Evolutionary conservation across 345 rosid genomes (phyloP), one percentile per base, ranked within the genome.

Genomic region (Schrenkiella parvula): DNA sequence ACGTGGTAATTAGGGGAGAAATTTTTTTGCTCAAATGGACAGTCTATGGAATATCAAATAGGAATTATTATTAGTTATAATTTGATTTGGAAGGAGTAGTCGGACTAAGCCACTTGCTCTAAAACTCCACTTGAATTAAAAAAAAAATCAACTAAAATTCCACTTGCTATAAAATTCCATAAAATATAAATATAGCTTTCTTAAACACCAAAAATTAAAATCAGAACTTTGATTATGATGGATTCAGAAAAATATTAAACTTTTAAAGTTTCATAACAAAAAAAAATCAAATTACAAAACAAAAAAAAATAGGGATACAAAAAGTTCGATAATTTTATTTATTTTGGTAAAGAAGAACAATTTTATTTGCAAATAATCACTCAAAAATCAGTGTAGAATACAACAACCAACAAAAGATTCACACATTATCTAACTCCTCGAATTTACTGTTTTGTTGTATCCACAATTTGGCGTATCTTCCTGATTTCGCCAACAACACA

Each of bases 401-500:
- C 0, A 43, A 31, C n/a, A n/a, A n/a, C n/a, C n/a, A n/a, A n/a
- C n/a, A n/a, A n/a, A n/a, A n/a, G n/a, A n/a, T n/a, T n/a, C n/a
- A n/a, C n/a, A n/a, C n/a, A n/a, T n/a, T n/a, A n/a, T n/a, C n/a
- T n/a, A n/a, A n/a, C n/a, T n/a, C n/a, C 46, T 81, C 82, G 56
- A 70, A 28, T 76, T 79, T 69, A 63, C 29, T 88, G 55, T 91
- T 95, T 78, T 95, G 99, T 48, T 91, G 99, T 29, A 80, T 74
- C 99, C 98, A 95, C 23, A 91, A 82, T 48, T 91, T 86, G 2
- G 98, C 88, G 67, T 95, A 95, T 83, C 92, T 88, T 37, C 97
- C 97, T 0, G 88, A 85, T 28, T 77, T 84, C 15, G 56, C 74
- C 81, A 89, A 72, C 28, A 91, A 89, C 68, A 71, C 80, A 26